Evolutionary conservation across 2,329 filamentous ascomycete genomes (phyloP), one percentile per base, ranked within the genome.

Genomic region (Taxawa tesnikishii): DNA sequence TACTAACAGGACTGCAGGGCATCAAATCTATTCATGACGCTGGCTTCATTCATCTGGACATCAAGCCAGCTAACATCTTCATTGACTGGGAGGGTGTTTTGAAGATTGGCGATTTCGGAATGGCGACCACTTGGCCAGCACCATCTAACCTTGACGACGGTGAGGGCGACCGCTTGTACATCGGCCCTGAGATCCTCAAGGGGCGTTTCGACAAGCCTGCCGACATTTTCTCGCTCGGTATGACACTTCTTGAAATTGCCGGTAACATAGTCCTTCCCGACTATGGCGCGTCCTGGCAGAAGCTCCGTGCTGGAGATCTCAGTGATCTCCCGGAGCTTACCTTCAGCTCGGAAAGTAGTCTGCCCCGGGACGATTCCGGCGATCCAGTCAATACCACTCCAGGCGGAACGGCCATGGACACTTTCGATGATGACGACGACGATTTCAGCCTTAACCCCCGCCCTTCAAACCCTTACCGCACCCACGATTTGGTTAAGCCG

Each of bases 91-190:
- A 87, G 50, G 83, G 83, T 14, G 71, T 75, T 8, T 65, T 92
- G 36, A 90, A 90, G 58, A 88, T 92, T 53, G 83, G 75, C 15
- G 83, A 92, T 54, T 90, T 92, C 53, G 83, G 83, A 25, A 67
- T 90, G 61, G 87, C 90, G 15, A 76, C 81, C 25, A 56, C 66
- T 8, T 88, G 82, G 75, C 83, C 85, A 10, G 82, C 79, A 11
- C 70, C 76, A 28, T 67, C 73, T 33, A 74, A 77, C 34, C 79
- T 90, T 38, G 84, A 94, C 41, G 84, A 94, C 41, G 80, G 83
- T 26, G 90, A 98, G 60, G 90, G 90, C 18, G 90, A 98, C 53
- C 82, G 90, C 30, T 83, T 94, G 53, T 98, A 98, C 53, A 88
- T 98, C 51, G 88, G 83, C 1, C 87, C 87, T 0, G 90, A 98